A percentile compares a stretch with the other conserved stretches of the same genome.
Evolutionary conservation across 306 rosid genomes (phyloP).

Genomic region (Sophora flavescens): DNA sequence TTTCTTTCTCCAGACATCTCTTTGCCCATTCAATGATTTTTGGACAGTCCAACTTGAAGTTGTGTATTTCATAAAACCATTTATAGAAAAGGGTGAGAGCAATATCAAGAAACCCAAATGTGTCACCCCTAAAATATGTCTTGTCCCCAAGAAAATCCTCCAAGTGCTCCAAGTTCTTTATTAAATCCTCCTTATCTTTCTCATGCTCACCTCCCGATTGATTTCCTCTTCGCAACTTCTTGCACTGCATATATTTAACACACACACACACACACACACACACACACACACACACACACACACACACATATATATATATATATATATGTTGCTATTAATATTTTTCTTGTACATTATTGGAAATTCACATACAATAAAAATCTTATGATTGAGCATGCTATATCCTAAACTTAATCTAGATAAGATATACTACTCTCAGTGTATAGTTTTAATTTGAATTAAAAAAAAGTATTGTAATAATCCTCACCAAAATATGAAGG

Average conservation of each 20-base stretch:
- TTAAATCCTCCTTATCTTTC: slow-evolving; percentile 48
- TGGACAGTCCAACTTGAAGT: slow-evolving; percentile 51
- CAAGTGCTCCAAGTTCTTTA: slow-evolving; percentile 48
- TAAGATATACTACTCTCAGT: no score
- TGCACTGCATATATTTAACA: slow-evolving; percentile 38
- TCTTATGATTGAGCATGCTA: no score
- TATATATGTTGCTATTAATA: slow-evolving; percentile 10
- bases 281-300: no score
- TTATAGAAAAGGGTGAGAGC: slow-evolving; percentile 43
- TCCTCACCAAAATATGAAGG: no score
- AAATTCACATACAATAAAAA: neutral
- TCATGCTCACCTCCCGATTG: slow-evolving; percentile 52
- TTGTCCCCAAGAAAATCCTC: slow-evolving; percentile 60
- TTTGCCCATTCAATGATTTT: slow-evolving; percentile 53
- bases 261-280: no score
- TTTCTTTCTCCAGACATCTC: slow-evolving; percentile 50
- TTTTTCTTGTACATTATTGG: neutral
- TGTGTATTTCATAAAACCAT: slow-evolving; percentile 56
- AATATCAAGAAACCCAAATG: slow-evolving; percentile 32
- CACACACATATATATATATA: no score
- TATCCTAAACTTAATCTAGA: no score
- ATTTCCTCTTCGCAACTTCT: slow-evolving; percentile 42
- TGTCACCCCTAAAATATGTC: slow-evolving; percentile 57
- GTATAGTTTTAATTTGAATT: no score
- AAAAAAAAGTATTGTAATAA: no score